phyloP scores from a whole-genome alignment of 176 grass and related monocot genomes.

The Bothriochloa decipiens region DNA sequence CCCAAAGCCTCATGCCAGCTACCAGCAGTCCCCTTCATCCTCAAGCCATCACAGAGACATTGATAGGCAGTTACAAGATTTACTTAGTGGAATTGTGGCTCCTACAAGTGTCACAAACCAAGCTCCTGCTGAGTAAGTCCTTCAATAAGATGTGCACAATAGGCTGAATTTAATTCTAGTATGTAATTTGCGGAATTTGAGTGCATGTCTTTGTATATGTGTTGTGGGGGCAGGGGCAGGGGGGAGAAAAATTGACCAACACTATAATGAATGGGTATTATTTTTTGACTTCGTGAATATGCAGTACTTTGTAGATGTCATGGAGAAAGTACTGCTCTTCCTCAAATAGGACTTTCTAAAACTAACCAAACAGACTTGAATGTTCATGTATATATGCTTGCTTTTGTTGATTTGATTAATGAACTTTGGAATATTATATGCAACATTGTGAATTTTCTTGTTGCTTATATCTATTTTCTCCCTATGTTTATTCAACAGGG shows the following conservation, averaged over 20 bases:
- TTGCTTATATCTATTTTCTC: conserved; percentile 11
- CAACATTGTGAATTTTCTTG: neutral
- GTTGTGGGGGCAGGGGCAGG: no score
- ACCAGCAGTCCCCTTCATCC: conserved; percentile 24
- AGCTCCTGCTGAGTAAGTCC: conserved; percentile 49
- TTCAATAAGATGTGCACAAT: neutral
- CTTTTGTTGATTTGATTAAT: neutral
- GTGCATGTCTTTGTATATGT: neutral
- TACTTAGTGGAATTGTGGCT: conserved; percentile 46
- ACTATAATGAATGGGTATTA: neutral
- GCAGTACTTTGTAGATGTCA: neutral
- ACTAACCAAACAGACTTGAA: neutral
- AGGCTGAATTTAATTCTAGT: neutral
- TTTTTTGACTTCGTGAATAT: neutral
- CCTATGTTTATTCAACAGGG: conserved; percentile 43
- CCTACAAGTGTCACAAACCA: conserved; percentile 33
- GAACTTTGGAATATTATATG: neutral
- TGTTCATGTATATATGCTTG: conserved; percentile 19
- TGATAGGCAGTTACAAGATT: conserved; percentile 50
- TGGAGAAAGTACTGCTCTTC: neutral
- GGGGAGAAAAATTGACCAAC: neutral
- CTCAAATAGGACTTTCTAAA: neutral
- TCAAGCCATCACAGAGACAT: conserved; percentile 40
- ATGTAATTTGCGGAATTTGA: neutral
- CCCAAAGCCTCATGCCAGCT: neutral